These are phyloP conservation scores for Yamadazyma songkhlaensis DNA, from an alignment of 1,139 yeast species.

Conservation along the genomic window DNA sequence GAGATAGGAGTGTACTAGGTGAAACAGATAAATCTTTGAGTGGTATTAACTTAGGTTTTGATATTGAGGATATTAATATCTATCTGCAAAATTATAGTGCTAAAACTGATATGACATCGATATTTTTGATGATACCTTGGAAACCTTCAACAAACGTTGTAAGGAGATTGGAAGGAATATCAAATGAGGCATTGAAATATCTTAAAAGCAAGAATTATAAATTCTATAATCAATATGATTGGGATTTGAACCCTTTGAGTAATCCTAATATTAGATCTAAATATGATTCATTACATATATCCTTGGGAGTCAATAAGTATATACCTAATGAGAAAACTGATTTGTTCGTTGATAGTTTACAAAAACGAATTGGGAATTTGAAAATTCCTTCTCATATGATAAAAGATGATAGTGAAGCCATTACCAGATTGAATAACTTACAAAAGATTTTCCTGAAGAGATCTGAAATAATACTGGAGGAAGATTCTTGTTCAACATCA, in stretches of 20 bases:
- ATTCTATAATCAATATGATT: constrained; percentile 9
- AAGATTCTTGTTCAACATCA: not conserved
- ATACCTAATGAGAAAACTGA: not conserved
- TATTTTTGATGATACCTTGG: constrained; percentile 13
- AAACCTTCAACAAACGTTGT: constrained; percentile 8
- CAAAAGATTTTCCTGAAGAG: not conserved
- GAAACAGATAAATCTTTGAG: not conserved
- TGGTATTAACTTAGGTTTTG: not conserved
- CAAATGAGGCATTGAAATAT: constrained; percentile 6
- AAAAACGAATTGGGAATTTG: not conserved
- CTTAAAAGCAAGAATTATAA: constrained; percentile 6
- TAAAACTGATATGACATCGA: constrained; percentile 9
- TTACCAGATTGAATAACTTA: constrained; percentile 2
- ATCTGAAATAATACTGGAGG: not conserved
- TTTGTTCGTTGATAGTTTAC: not conserved
- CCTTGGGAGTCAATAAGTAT: constrained; percentile 4
- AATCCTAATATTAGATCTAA: not conserved
- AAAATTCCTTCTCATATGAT: not conserved
- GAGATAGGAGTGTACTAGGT: not conserved
- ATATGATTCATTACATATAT: constrained; percentile 8
- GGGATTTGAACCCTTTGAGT: constrained; percentile 6
- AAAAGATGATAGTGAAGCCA: not conserved
- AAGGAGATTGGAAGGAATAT: constrained; percentile 3
- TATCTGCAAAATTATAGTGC: constrained; percentile 14
- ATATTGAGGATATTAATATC: constrained; percentile 4